phyloP scores from a whole-genome alignment of 306 rosid species.

The Ochetophila trinervis region DNA sequence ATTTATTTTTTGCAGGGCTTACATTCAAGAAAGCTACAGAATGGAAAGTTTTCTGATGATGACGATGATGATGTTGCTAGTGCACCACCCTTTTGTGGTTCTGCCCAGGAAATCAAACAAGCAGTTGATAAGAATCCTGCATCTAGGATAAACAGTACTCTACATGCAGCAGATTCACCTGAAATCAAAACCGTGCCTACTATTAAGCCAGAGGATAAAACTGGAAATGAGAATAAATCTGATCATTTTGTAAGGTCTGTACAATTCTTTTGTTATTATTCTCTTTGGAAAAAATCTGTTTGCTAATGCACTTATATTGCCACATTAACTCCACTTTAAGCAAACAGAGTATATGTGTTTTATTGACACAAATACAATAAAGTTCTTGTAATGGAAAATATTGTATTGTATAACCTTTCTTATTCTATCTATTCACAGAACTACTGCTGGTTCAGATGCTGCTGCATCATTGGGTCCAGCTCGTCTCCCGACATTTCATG shows the following conservation, averaged over 20 bases:
- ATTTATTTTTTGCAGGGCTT: constrained; percentile 26
- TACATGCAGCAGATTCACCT: constrained; percentile 26
- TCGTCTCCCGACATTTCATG: constrained; percentile 88
- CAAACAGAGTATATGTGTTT: constrained; percentile 5
- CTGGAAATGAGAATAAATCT: constrained; percentile 28
- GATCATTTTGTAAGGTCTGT: constrained; percentile 68
- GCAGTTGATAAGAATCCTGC: constrained; percentile 35
- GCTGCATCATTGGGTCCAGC: constrained; percentile 56
- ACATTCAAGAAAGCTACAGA: constrained; percentile 33
- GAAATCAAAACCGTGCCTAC: constrained; percentile 28
- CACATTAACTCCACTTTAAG: neutral
- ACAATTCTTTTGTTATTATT: constrained; percentile 9
- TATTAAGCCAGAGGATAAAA: constrained; percentile 31
- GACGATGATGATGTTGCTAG: constrained; percentile 81
- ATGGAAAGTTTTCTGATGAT: constrained; percentile 58
- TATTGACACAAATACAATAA: neutral
- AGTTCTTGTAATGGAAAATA: neutral
- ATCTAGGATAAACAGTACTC: constrained; percentile 32
- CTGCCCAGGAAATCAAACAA: constrained; percentile 57
- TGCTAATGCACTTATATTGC: neutral
- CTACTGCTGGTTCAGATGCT: constrained; percentile 57
- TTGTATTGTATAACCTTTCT: neutral
- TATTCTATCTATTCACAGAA: constrained; percentile 40
- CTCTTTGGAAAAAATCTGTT: constrained; percentile 14
- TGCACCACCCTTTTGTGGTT: constrained; percentile 80